Evolutionary conservation across 2,329 filamentous ascomycete species (phyloP), one percentile per base, ranked within the genome.

Genomic region (Fusarium sterilihyphosum): DNA sequence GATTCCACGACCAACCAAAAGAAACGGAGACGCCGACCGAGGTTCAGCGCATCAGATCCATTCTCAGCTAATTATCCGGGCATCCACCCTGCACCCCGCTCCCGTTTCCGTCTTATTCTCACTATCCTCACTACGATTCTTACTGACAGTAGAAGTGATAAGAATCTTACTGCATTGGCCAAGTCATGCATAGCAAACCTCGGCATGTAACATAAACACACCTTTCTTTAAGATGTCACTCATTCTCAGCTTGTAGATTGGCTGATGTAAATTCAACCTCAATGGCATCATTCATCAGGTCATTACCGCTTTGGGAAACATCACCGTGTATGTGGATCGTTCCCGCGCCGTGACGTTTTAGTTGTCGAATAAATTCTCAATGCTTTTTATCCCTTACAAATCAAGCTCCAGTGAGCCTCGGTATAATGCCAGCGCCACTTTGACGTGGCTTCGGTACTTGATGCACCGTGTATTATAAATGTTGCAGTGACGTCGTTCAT

Each of bases 261-360:
- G 18, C 8, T 56, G 53, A 56, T 18, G 22, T 12, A 8, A 29
- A 24, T 10, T 59, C 14, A 29, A 37, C 41, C 20, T 26, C 6
- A 7, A 13, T 52, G 17, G 31, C 60, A 67, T 33, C 64, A 53
- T 49, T 33, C 35, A 59, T 65, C 46, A 72, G 41, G 49, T 73
- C 53, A 73, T 70, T 66, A 11, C 72, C 72, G 49, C 73, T 70
- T 74, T 29, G 24, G 72, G 72, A 73, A 73, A 49, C 59, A 73
- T 65, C 52, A 73, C 72, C 72, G 72, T 35, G 8, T 40, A 16
- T 52, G 72, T 74, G 72, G 72, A 71, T 31, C 71, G 18, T 8
- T 7, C 11, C 24, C 65, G 61, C 47, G 50, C 53, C 44, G 64
- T 74, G 72, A 74, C 67, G 67, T 70, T 70, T 71, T 69, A 64